Evolutionary conservation across 805 yeast genomes (phyloP).

Genomic region (Kuraishia ogatae): DNA sequence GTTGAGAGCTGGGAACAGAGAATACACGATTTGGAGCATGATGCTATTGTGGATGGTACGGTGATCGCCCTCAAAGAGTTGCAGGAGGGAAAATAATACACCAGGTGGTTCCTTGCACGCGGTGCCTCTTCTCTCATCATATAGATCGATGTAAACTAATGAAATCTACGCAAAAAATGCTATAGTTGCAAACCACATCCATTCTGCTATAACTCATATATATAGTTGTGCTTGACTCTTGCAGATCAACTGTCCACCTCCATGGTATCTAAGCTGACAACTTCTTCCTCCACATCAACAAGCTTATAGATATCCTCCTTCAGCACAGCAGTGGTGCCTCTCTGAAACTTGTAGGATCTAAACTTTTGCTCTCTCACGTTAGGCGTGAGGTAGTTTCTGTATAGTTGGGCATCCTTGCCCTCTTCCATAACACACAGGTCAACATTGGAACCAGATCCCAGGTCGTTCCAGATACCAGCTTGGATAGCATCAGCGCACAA

Average conservation of each 20-base stretch:
- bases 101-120: too few species aligned
- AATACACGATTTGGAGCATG: slow-evolving; percentile 79
- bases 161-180: neutral
- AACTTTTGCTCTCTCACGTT: slow-evolving; percentile 80
- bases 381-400: slow-evolving; percentile 86
- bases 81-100: slow-evolving; percentile 1
- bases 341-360: slow-evolving; percentile 72
- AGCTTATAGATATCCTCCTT: slow-evolving; percentile 56
- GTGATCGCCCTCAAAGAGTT: slow-evolving; percentile 42
- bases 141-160: neutral
- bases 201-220: too few species aligned
- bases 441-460: slow-evolving; percentile 97
- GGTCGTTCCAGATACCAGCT: slow-evolving; percentile 98
- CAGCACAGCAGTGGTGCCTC: slow-evolving; percentile 91
- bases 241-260: slow-evolving; percentile 34
- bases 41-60: slow-evolving; percentile 91
- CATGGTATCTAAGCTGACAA: slow-evolving; percentile 39
- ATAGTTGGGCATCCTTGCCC: slow-evolving; percentile 78
- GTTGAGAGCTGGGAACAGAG: slow-evolving; percentile 73
- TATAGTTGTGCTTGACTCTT: too few species aligned
- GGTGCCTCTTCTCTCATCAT: neutral
- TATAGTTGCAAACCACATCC: neutral
- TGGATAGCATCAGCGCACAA: slow-evolving; percentile 89
- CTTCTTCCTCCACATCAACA: slow-evolving; percentile 62
- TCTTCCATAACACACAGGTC: slow-evolving; percentile 95